Evolutionary conservation across 2,329 filamentous ascomycete species (phyloP).

Genomic region (Helicocarpus griseus): DNA sequence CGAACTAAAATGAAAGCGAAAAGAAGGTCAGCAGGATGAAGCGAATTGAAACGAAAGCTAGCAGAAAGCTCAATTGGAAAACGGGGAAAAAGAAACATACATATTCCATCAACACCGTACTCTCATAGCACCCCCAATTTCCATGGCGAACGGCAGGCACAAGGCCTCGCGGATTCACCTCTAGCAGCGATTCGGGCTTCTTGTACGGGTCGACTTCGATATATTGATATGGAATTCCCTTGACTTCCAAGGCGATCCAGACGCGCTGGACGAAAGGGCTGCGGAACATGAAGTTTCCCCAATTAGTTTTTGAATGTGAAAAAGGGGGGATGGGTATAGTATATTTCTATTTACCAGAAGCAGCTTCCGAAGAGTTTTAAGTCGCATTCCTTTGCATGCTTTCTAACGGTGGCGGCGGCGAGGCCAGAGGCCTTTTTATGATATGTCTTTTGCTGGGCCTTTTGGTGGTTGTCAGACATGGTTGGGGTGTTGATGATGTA

Average conservation of each 20-base stretch:
- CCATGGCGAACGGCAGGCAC: constrained; percentile 70
- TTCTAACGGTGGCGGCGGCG: constrained; percentile 59
- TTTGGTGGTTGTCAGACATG: constrained; percentile 40
- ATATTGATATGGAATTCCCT: constrained; percentile 72
- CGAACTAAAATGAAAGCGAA: constrained; percentile 44
- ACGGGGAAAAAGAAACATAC: constrained; percentile 34
- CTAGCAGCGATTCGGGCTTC: constrained; percentile 59
- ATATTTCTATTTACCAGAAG: constrained; percentile 55
- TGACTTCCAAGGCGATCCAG: constrained; percentile 79
- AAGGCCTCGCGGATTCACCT: constrained; percentile 65
- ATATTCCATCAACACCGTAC: constrained; percentile 76
- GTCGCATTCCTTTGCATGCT: constrained; percentile 58
- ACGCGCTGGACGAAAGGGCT: constrained; percentile 79
- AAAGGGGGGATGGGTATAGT: no score
- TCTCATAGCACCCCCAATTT: constrained; percentile 75
- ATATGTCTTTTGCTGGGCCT: constrained; percentile 53
- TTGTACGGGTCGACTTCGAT: constrained; percentile 75
- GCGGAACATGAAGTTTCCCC: constrained; percentile 12
- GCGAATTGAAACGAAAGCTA: background rate
- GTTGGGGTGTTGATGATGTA: constrained; percentile 15
- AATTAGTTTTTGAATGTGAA: background rate
- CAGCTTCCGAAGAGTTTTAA: constrained; percentile 74
- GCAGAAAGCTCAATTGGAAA: background rate
- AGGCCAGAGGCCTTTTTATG: constrained; percentile 63
- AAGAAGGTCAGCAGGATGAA: background rate